Percentiles rank a stretch among this genome's conserved stretches.
Evolutionary conservation across 176 grass and related monocot species (phyloP).

Genomic region (Avena sativa): DNA sequence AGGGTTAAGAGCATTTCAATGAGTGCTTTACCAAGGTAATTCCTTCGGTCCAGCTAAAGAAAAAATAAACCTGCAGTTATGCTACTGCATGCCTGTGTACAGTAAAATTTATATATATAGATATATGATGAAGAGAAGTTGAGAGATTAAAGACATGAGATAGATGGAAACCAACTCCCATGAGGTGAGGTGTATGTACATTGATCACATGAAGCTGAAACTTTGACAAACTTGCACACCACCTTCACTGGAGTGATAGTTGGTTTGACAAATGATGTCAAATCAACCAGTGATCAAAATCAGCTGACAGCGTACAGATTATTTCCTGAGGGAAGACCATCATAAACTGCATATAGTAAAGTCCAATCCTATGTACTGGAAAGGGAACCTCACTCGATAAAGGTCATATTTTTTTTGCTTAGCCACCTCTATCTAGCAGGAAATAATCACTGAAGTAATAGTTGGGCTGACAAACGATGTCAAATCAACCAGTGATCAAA

Average conservation of each 20-base stretch:
- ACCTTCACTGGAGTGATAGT: not conserved
- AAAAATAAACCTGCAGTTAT: slow-evolving; percentile 15
- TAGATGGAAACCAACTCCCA: not conserved
- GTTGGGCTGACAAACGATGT: not conserved
- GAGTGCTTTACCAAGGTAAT: slow-evolving; percentile 26
- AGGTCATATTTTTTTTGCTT: not conserved
- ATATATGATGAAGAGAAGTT: slow-evolving; percentile 8
- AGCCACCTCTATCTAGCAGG: not conserved
- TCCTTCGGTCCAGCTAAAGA: slow-evolving; percentile 25
- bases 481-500: not conserved
- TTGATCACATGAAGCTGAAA: not conserved
- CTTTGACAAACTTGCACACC: not conserved
- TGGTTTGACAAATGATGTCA: not conserved
- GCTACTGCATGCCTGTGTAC: slow-evolving; percentile 20
- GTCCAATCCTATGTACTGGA: not conserved
- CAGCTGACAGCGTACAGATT: not conserved
- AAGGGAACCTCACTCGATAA: not conserved
- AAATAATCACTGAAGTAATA: not conserved
- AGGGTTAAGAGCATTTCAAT: slow-evolving; percentile 44
- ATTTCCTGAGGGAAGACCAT: not conserved
- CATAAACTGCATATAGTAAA: not conserved
- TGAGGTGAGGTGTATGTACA: not conserved
- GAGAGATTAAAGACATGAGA: slow-evolving; percentile 8
- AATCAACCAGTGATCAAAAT: not conserved
- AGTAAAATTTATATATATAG: not conserved